phyloP scores from a whole-genome alignment of 2,329 filamentous ascomycete species.

The Elsinoe fawcettii region DNA sequence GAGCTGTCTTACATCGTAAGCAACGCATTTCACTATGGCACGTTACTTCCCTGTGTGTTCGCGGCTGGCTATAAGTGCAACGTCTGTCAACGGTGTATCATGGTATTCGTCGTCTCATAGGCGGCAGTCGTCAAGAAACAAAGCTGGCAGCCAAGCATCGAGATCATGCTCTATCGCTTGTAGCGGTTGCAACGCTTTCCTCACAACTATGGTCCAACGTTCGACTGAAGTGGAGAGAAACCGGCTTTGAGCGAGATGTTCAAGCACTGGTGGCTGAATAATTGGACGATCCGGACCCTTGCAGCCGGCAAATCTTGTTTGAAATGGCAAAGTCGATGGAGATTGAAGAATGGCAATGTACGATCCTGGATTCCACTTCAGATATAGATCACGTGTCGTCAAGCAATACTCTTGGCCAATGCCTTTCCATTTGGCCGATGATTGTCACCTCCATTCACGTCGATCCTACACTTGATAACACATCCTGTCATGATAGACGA shows the following conservation, averaged over 20 bases:
- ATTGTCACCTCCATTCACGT: too few species aligned
- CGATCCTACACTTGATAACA: too few species aligned
- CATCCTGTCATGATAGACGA: too few species aligned
- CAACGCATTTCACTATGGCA: background rate
- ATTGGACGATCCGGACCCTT: background rate
- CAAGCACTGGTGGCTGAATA: background rate
- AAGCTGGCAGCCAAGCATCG: background rate
- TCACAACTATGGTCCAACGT: background rate
- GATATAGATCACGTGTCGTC: too few species aligned
- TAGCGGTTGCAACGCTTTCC: background rate
- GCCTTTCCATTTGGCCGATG: too few species aligned
- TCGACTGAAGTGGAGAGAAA: constrained; percentile 6
- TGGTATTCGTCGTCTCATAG: background rate
- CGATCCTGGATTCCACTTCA: too few species aligned
- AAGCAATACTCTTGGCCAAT: too few species aligned
- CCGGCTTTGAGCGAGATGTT: background rate
- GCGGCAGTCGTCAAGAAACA: background rate
- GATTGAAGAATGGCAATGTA: too few species aligned
- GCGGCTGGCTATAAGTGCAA: background rate
- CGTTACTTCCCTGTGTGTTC: background rate
- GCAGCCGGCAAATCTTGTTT: background rate
- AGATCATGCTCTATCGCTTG: constrained; percentile 3
- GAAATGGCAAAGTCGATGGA: background rate
- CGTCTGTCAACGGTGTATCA: constrained; percentile 9
- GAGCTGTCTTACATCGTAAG: constrained; percentile 1